These are phyloP conservation scores for Domatiomyces globalis DNA, from an alignment of 2,329 filamentous ascomycete genomes.

Conservation along the genomic window DNA sequence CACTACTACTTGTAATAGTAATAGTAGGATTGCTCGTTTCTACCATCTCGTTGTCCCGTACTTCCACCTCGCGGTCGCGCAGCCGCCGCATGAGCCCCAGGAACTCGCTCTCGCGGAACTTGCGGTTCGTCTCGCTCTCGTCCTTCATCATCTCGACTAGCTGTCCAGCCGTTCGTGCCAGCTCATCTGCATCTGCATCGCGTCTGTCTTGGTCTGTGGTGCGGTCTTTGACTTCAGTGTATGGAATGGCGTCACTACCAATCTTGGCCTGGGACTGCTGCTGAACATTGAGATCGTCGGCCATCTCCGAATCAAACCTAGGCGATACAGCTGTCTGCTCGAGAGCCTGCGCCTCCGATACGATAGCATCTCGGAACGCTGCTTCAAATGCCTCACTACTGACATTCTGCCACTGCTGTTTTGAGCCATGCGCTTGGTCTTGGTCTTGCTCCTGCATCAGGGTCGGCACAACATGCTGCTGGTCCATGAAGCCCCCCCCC, in stretches of 20 bases:
- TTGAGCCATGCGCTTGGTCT: slow-evolving; percentile 7
- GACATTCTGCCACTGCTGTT: slow-evolving; percentile 2
- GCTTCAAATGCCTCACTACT: slow-evolving; percentile 13
- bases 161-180: slow-evolving; percentile 57
- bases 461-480: not conserved
- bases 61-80: slow-evolving; percentile 55
- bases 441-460: slow-evolving; percentile 18
- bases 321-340: slow-evolving; percentile 6
- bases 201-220: slow-evolving; percentile 20
- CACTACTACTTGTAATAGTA: not conserved
- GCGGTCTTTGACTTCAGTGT: slow-evolving; percentile 13
- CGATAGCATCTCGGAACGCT: slow-evolving; percentile 14
- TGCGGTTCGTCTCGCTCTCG: slow-evolving; percentile 55
- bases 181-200: slow-evolving; percentile 54
- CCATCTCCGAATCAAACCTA: no score
- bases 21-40: slow-evolving; percentile 21
- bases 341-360: slow-evolving; percentile 8
- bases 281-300: not conserved
- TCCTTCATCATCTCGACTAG: slow-evolving; percentile 55
- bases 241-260: slow-evolving; percentile 30
- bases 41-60: slow-evolving; percentile 57
- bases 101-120: slow-evolving; percentile 68
- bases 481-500: not conserved
- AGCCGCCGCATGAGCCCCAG: slow-evolving; percentile 62
- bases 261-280: slow-evolving; percentile 21